These are phyloP conservation scores for Gossypium stocksii DNA, from an alignment of 345 rosid species.

Conservation along the genomic window DNA sequence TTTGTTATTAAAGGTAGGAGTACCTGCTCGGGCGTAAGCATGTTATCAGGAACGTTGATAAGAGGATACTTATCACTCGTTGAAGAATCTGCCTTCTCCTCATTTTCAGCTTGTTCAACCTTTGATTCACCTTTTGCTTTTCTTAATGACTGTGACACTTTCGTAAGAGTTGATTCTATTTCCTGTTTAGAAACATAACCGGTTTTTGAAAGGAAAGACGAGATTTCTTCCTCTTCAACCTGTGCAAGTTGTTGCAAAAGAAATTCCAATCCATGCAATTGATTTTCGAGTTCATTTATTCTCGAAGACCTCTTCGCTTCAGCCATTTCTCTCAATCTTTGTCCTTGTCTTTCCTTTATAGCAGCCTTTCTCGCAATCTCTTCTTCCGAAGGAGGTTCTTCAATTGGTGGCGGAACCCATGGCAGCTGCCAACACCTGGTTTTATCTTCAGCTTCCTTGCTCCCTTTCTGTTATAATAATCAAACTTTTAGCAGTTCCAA, in stretches of 20 bases:
- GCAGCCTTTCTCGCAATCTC: slow-evolving; percentile 97
- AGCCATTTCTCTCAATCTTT: slow-evolving; percentile 96
- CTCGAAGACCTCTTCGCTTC: slow-evolving; percentile 82
- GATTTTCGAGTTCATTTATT: slow-evolving; percentile 80
- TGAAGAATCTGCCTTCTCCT: slow-evolving; percentile 58
- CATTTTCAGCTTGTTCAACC: slow-evolving; percentile 59
- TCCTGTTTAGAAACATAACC: slow-evolving; percentile 85
- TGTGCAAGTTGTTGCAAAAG: slow-evolving; percentile 81
- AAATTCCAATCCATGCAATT: slow-evolving; percentile 73
- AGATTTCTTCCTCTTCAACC: slow-evolving; percentile 55
- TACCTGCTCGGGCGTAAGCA: slow-evolving; percentile 86
- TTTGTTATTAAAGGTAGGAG: not conserved
- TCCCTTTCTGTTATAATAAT: slow-evolving; percentile 58
- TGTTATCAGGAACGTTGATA: slow-evolving; percentile 61
- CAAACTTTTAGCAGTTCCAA: slow-evolving; percentile 11
- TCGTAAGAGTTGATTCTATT: slow-evolving; percentile 57
- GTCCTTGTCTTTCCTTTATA: slow-evolving; percentile 84
- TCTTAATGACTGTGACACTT: slow-evolving; percentile 66
- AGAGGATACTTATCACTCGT: slow-evolving; percentile 68
- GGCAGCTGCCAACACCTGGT: slow-evolving; percentile 94
- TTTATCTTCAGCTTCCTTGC: slow-evolving; percentile 84
- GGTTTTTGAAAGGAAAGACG: slow-evolving; percentile 65
- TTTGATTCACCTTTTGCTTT: slow-evolving; percentile 87
- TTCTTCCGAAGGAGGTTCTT: slow-evolving; percentile 95
- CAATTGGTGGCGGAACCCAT: slow-evolving; percentile 84